These are phyloP conservation scores for Parafenestella ontariensis DNA, from an alignment of 2,329 filamentous ascomycete species.

Conservation along the genomic window DNA sequence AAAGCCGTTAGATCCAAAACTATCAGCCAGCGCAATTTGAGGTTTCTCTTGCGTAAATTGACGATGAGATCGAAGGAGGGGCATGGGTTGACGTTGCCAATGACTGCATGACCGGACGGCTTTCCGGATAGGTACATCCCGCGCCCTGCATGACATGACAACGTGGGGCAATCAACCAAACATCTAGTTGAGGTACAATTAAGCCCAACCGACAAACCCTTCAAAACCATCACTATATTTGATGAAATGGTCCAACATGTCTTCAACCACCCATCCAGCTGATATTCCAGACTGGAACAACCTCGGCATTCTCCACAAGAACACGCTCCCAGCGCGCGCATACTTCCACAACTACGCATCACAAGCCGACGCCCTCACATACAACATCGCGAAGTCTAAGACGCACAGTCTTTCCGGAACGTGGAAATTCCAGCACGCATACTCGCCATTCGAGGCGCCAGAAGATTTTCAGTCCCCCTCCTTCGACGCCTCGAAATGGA, in stretches of 20 bases:
- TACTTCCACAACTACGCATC: constrained; percentile 63
- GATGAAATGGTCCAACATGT: constrained; percentile 18
- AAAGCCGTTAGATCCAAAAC: no score
- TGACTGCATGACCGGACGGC: constrained; percentile 22
- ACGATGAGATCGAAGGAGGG: no score
- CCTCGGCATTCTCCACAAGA: constrained; percentile 65
- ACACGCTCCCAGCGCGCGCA: constrained; percentile 64
- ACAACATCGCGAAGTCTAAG: constrained; percentile 44
- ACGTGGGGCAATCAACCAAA: no score
- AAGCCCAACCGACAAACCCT: background rate
- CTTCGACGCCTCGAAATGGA: constrained; percentile 55
- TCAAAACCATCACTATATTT: background rate
- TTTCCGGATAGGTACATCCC: constrained; percentile 26
- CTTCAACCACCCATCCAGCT: constrained; percentile 29
- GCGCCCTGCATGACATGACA: background rate
- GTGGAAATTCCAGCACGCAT: constrained; percentile 51
- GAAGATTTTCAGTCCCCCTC: constrained; percentile 40
- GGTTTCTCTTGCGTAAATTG: no score
- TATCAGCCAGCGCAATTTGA: constrained; percentile 8
- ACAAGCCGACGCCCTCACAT: constrained; percentile 58
- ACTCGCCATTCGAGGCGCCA: constrained; percentile 46
- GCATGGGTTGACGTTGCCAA: no score
- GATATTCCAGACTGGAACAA: constrained; percentile 67
- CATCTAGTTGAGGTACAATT: background rate
- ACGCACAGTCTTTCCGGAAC: constrained; percentile 43